These are phyloP conservation scores for Dothistroma septosporum DNA, from an alignment of 2,329 filamentous ascomycete species.

Conservation along the genomic window DNA sequence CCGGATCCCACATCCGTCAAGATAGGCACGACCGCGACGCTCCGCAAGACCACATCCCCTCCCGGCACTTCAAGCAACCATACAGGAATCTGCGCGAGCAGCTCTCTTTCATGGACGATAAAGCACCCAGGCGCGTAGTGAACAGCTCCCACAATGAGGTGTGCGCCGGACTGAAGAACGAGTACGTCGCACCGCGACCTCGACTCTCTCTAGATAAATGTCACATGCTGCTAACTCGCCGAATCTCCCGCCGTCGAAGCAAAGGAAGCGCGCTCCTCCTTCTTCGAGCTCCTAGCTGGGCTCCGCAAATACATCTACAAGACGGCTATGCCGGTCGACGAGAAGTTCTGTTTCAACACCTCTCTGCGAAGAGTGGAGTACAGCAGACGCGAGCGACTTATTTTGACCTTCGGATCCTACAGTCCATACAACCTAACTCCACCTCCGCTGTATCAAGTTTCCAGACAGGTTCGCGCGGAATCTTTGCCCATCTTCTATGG, in stretches of 20 bases:
- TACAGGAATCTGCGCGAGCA: not conserved
- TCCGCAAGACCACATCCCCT: not conserved
- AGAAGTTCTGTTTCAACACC: conserved; percentile 1
- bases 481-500: conserved; percentile 23
- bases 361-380: no score
- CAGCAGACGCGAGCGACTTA: no score
- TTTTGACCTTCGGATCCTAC: no score
- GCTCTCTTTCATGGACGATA: not conserved
- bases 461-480: conserved; percentile 17
- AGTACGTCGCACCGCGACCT: not conserved
- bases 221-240: not conserved
- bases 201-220: not conserved
- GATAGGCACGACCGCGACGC: not conserved
- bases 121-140: not conserved
- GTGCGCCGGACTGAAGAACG: not conserved
- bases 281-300: conserved; percentile 12
- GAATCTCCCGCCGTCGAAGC: not conserved
- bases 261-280: not conserved
- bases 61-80: not conserved
- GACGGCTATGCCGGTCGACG: not conserved
- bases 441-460: conserved; percentile 6
- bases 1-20: not conserved
- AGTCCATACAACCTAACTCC: conserved; percentile 5
- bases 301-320: conserved; percentile 10
- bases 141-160: not conserved